Base-by-base conservation (phyloP, 2,329 filamentous ascomycete genomes). In the Penicillium paneum region DNA sequence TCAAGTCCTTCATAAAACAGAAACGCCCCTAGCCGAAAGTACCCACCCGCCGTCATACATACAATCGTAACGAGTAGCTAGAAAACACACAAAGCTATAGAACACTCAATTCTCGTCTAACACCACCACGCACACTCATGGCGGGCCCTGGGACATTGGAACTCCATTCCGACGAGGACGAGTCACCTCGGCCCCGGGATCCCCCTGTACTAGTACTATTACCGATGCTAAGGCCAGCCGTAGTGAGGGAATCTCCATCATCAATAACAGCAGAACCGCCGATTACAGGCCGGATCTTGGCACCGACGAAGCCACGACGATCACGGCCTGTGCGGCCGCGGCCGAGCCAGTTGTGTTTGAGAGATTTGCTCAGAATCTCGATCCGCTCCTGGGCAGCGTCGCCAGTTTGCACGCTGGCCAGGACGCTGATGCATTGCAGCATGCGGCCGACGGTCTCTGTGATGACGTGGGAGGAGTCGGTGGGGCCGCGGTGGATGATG, bases 311-410 rank as follows among this genome's bases (percentile, higher is more conserved):
- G 0, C 94, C 94, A 60, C 91, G 84, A 49, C 94, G 79, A 72
- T 97, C 95, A 59, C 94, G 81, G 0, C 94, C 94, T 3, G 91
- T 97, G 34, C 94, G 78, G 0, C 93, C 93, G 43, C 94, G 81
- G 0, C 93, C 93, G 1, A 99, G 81, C 94, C 94, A 99, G 72
- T 99, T 99, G 66, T 97, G 85, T 75, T 97, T 99, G 57, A 99
- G 78, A 64, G 94, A 86, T 68, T 90, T 88, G 54, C 88, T 91
- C 58, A 99, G 77, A 66, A 92, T 84, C 58, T 93, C 88, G 66
- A 97, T 88, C 73, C 88, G 90, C 53, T 81, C 82, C 68, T 93
- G 90, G 1, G 84, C 81, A 35, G 88, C 85, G 60, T 95, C 90
- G 10, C 83, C 83, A 0, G 81, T 84, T 66, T 84, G 87, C 12